phyloP scores from a whole-genome alignment of 2,329 filamentous ascomycete species.

The Pseudogymnoascus sp. region DNA sequence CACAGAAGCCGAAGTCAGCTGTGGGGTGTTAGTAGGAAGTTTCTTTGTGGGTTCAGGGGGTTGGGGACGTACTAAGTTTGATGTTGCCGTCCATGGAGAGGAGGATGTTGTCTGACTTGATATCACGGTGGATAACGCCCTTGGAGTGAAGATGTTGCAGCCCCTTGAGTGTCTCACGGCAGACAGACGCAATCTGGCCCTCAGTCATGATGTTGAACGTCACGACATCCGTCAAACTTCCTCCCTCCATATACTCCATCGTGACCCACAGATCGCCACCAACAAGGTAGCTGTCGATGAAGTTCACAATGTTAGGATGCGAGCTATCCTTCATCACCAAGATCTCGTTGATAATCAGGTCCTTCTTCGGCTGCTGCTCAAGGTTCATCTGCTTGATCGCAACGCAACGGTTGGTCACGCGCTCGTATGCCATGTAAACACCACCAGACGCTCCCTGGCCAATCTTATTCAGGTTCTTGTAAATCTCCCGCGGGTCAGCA shows the following conservation, averaged over 20 bases:
- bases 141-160: slow-evolving; percentile 95
- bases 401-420: slow-evolving; percentile 75
- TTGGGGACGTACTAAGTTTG: slow-evolving; percentile 71
- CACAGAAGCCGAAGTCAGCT: slow-evolving; percentile 98
- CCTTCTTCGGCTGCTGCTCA: slow-evolving; percentile 97
- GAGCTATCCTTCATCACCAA: slow-evolving; percentile 98
- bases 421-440: slow-evolving; percentile 85
- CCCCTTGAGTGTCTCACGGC: slow-evolving; percentile 83
- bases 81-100: slow-evolving; percentile 91
- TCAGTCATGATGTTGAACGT: slow-evolving; percentile 99
- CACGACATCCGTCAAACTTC: slow-evolving; percentile 93
- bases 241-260: slow-evolving; percentile 99
- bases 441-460: slow-evolving; percentile 95
- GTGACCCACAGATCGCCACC: slow-evolving; percentile 93
- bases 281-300: slow-evolving; percentile 92
- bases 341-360: slow-evolving; percentile 98
- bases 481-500: slow-evolving; percentile 81
- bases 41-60: background rate
- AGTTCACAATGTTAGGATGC: slow-evolving; percentile 98
- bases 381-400: slow-evolving; percentile 99
- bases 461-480: slow-evolving; percentile 85
- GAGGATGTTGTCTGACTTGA: slow-evolving; percentile 97
- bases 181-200: slow-evolving; percentile 92
- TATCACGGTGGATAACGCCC: slow-evolving; percentile 95
- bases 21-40: slow-evolving; percentile 27